phyloP scores from a whole-genome alignment of 805 yeast genomes.

The Grigorovia yakushimaensis region DNA sequence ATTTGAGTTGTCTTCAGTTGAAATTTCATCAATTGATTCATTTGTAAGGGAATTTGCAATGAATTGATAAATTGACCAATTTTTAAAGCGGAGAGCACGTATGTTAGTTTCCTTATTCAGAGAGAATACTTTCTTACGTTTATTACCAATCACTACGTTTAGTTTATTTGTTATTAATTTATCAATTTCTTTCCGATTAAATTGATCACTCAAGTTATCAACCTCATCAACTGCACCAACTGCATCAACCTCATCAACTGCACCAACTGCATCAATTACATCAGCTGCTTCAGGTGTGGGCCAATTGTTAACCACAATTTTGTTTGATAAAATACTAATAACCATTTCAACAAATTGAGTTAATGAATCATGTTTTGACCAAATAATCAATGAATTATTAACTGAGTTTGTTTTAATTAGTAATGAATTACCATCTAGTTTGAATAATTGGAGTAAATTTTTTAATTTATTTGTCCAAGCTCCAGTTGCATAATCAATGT shows the following conservation, averaged over 20 bases:
- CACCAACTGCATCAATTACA: no score
- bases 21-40: neutral
- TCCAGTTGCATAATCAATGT: neutral
- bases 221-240: no score
- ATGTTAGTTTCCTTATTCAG: neutral
- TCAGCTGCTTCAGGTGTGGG: neutral
- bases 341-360: neutral
- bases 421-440: neutral
- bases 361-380: neutral
- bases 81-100: neutral
- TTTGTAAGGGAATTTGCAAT: neutral
- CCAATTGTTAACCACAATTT: neutral
- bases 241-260: no score
- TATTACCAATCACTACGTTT: neutral
- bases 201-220: no score
- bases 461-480: neutral
- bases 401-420: neutral
- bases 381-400: neutral
- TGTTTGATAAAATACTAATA: neutral
- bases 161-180: neutral
- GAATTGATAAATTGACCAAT: neutral
- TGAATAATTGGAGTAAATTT: neutral
- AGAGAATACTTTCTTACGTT: neutral
- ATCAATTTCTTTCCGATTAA: neutral
- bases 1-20: conserved; percentile 9